Evolutionary conservation across 352 stramenopile genomes (phyloP).

Genomic region (Globisporangium canariense): DNA sequence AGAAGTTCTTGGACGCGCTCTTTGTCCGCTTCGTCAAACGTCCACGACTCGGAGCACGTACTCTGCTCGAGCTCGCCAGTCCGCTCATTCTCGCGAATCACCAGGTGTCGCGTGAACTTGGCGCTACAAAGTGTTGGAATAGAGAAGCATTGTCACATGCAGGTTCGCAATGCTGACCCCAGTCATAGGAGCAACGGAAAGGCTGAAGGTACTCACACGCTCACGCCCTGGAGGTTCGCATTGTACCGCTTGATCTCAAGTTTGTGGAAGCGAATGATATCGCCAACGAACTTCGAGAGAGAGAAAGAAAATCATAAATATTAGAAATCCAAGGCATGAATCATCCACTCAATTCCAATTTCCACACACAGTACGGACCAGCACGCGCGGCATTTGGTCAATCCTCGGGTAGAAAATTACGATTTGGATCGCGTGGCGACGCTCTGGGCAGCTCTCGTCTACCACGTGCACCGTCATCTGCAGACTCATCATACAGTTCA

Average conservation of each 20-base stretch:
- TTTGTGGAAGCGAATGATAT: constrained; percentile 80
- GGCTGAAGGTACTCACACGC: constrained; percentile 27
- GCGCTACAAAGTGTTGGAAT: background rate
- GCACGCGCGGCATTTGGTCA: constrained; percentile 53
- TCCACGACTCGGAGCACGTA: constrained; percentile 54
- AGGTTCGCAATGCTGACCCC: background rate
- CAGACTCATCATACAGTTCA: background rate
- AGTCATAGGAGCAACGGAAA: background rate
- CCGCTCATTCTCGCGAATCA: constrained; percentile 35
- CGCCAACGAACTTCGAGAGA: constrained; percentile 49
- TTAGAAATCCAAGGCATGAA: background rate
- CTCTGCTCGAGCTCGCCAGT: constrained; percentile 35
- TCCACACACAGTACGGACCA: constrained; percentile 28
- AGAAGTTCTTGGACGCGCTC: constrained; percentile 37
- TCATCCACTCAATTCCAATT: background rate
- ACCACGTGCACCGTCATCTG: constrained; percentile 73
- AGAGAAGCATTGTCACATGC: background rate
- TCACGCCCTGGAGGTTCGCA: constrained; percentile 52
- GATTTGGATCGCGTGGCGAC: constrained; percentile 51
- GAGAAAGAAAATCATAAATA: background rate
- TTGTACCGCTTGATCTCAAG: constrained; percentile 64
- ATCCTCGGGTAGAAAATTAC: constrained; percentile 67
- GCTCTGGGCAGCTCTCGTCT: constrained; percentile 55
- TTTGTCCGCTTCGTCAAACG: constrained; percentile 56
- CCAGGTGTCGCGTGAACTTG: constrained; percentile 45